Conservation (phyloP, 2,329 filamentous ascomycete genomes). For the Bertia moriformis region DNA sequence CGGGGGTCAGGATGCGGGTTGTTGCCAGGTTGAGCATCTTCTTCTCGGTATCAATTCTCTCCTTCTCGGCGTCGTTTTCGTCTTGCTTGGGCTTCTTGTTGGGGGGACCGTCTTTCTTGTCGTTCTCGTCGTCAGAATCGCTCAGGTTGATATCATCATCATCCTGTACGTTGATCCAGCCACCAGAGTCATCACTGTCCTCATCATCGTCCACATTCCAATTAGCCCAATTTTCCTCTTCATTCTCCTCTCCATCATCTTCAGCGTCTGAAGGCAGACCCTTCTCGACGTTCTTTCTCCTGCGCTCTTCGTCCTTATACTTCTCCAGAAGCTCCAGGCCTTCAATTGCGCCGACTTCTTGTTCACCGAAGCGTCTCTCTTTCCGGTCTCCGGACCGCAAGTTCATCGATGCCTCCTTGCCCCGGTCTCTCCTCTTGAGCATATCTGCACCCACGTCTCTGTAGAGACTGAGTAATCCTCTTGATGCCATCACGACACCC, state of each 20-base stretch:
- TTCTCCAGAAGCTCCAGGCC: constrained; percentile 80
- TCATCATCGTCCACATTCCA: constrained; percentile 30
- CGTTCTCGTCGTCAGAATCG: constrained; percentile 58
- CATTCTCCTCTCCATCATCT: constrained; percentile 44
- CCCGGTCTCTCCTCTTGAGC: constrained; percentile 76
- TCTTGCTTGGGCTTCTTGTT: constrained; percentile 23
- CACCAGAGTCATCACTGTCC: constrained; percentile 55
- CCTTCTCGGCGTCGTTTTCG: constrained; percentile 19
- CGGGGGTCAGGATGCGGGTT: constrained; percentile 83
- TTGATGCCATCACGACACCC: constrained; percentile 96
- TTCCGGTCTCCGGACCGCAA: constrained; percentile 62
- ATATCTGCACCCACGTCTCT: constrained; percentile 81
- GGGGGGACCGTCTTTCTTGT: constrained; percentile 41
- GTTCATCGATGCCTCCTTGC: constrained; percentile 77
- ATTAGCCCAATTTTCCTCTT: constrained; percentile 42
- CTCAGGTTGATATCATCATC: constrained; percentile 26
- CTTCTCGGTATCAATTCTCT: constrained; percentile 22
- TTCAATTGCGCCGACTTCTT: constrained; percentile 69
- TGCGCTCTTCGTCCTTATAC: constrained; percentile 83
- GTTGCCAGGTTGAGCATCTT: constrained; percentile 62
- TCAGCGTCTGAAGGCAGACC: constrained; percentile 34
- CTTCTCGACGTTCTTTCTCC: constrained; percentile 39
- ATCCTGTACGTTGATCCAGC: constrained; percentile 69
- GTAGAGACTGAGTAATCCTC: constrained; percentile 79
- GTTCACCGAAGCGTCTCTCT: constrained; percentile 70